Evolutionary conservation across 2,329 filamentous ascomycete genomes (phyloP).

Genomic region (Purpureocillium lavendulum): DNA sequence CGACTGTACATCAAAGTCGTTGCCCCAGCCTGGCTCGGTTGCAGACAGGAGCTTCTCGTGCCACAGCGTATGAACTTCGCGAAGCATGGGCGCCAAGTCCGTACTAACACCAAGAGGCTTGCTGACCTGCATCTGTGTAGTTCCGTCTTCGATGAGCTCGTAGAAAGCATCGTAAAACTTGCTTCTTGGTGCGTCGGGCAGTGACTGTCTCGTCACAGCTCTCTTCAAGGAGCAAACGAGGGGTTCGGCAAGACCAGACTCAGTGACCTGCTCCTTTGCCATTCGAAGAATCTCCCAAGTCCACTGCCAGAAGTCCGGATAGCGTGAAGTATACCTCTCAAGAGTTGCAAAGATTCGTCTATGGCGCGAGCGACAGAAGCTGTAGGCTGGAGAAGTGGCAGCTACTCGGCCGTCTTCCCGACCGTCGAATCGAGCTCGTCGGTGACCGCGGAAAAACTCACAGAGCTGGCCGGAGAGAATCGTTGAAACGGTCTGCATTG

Average conservation of each 20-base stretch:
- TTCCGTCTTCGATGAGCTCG: slow-evolving; percentile 4
- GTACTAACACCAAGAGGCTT: slow-evolving; percentile 3
- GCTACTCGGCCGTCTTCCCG: slow-evolving; percentile 8
- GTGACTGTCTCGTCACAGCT: background rate
- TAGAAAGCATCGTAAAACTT: slow-evolving; percentile 3
- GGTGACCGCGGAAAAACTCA: slow-evolving; percentile 7
- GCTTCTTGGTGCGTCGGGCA: background rate
- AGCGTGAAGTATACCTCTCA: slow-evolving; percentile 1
- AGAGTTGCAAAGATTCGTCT: slow-evolving; percentile 6
- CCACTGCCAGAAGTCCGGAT: slow-evolving; percentile 6
- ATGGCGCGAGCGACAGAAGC: slow-evolving; percentile 6
- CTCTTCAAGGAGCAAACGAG: slow-evolving; percentile 3
- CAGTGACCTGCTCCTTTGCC: slow-evolving; percentile 5
- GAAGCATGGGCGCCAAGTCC: background rate
- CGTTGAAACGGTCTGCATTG: slow-evolving; percentile 3
- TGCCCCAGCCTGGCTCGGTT: slow-evolving; percentile 6
- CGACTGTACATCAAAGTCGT: slow-evolving; percentile 3
- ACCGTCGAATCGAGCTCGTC: slow-evolving; percentile 2
- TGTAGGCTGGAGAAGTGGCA: slow-evolving; percentile 5
- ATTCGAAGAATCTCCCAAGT: slow-evolving; percentile 4
- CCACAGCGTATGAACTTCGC: slow-evolving; percentile 4
- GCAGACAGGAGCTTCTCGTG: slow-evolving; percentile 2
- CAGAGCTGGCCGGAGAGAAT: slow-evolving; percentile 5
- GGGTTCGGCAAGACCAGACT: slow-evolving; percentile 5
- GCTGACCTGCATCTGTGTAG: background rate